A percentile compares a stretch with the other conserved stretches of the same genome.
Evolutionary conservation across 2,329 filamentous ascomycete species (phyloP).

Genomic region (Bisporella sp.): DNA sequence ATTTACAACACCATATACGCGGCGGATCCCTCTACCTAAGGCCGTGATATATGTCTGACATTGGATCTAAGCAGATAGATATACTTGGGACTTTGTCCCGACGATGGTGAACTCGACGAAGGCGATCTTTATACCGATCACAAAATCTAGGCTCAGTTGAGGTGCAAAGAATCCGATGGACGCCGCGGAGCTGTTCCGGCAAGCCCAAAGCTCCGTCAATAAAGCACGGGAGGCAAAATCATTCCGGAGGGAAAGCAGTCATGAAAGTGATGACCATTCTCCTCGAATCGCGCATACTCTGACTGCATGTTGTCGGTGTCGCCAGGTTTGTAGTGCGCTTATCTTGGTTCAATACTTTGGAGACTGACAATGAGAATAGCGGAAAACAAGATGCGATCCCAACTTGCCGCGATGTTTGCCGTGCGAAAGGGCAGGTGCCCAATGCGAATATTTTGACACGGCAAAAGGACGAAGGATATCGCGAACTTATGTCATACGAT

Average conservation of each 20-base stretch:
- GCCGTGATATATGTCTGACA: no score
- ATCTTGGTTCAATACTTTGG: conserved; percentile 7
- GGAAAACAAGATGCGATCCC: conserved; percentile 94
- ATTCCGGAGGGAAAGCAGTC: conserved; percentile 24
- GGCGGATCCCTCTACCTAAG: no score
- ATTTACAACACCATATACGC: no score
- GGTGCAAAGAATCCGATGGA: conserved; percentile 39
- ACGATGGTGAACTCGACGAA: conserved; percentile 19
- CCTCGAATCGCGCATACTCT: conserved; percentile 70
- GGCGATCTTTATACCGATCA: conserved; percentile 9
- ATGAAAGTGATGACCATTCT: conserved; percentile 43
- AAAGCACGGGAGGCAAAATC: conserved; percentile 24
- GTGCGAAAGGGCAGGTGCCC: conserved; percentile 84
- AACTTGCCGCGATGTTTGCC: conserved; percentile 85
- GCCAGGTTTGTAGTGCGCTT: conserved; percentile 51
- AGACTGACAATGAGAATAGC: conserved; percentile 34
- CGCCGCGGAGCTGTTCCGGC: conserved; percentile 51
- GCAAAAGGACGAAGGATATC: conserved; percentile 79
- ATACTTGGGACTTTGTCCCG: conserved; percentile 1
- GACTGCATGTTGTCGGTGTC: conserved; percentile 73
- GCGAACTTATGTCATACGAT: conserved; percentile 83
- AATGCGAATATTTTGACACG: conserved; percentile 94
- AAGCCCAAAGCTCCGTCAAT: conserved; percentile 40
- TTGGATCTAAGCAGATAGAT: no score
- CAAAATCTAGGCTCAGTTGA: conserved; percentile 1